These are phyloP conservation scores for Hypoxylon sp. DNA, from an alignment of 2,329 filamentous ascomycete genomes.

Conservation along the genomic window DNA sequence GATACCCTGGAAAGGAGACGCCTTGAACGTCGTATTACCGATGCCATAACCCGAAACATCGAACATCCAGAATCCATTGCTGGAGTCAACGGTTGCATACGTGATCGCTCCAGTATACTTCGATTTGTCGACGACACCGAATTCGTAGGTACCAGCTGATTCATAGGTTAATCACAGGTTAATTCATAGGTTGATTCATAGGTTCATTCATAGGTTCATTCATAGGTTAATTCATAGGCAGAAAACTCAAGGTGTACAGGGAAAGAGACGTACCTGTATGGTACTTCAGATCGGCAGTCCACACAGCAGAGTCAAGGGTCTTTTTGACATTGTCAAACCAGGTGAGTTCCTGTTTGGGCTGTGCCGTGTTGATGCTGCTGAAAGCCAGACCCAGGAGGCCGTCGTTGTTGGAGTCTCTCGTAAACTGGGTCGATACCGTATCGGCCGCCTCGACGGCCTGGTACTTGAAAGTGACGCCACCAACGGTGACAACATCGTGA, in stretches of 20 bases:
- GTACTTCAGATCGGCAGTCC: slow-evolving; percentile 54
- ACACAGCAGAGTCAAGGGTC: slow-evolving; percentile 49
- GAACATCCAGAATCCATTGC: slow-evolving; percentile 55
- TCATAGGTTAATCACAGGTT: slow-evolving; percentile 19
- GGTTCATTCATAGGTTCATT: no score
- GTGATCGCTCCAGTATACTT: slow-evolving; percentile 52
- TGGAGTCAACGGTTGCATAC: slow-evolving; percentile 52
- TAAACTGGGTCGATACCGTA: slow-evolving; percentile 50
- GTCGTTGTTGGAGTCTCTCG: slow-evolving; percentile 49
- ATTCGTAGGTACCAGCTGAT: slow-evolving; percentile 54
- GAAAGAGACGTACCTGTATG: slow-evolving; percentile 39
- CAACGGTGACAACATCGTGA: slow-evolving; percentile 50
- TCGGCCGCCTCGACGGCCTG: slow-evolving; percentile 54
- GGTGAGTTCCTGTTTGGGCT: slow-evolving; percentile 49
- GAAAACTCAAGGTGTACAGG: no score
- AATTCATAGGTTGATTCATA: not conserved
- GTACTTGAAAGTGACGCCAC: slow-evolving; percentile 48
- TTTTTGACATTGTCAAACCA: slow-evolving; percentile 53
- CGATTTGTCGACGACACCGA: slow-evolving; percentile 53
- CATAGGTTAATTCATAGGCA: no score
- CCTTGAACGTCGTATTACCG: slow-evolving; percentile 46
- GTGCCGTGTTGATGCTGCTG: slow-evolving; percentile 53
- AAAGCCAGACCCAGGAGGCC: slow-evolving; percentile 55
- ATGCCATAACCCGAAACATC: slow-evolving; percentile 47
- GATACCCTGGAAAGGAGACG: slow-evolving; percentile 58